Conservation (phyloP, 2,329 filamentous ascomycete genomes). For the Colletotrichum filicis region DNA sequence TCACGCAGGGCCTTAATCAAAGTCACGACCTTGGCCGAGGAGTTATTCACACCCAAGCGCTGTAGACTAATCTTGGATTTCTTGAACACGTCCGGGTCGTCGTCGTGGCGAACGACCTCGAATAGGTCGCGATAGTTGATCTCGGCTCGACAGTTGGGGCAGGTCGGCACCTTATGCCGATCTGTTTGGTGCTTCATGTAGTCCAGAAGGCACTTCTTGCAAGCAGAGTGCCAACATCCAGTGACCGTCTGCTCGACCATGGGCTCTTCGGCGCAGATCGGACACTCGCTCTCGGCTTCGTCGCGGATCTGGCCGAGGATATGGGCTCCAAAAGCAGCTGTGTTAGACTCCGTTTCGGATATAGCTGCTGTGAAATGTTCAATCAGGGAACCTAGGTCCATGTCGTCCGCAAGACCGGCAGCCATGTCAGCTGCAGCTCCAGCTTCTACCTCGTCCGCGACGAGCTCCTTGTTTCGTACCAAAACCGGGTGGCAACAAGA, state of each 20-base stretch:
- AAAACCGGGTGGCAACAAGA: constrained; percentile 94
- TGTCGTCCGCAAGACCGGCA: constrained; percentile 89
- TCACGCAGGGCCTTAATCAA: constrained; percentile 80
- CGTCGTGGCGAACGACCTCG: constrained; percentile 86
- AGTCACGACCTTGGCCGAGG: constrained; percentile 88
- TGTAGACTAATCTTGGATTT: constrained; percentile 69
- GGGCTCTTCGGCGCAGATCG: constrained; percentile 93
- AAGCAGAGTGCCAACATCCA: constrained; percentile 97
- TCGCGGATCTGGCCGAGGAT: constrained; percentile 92
- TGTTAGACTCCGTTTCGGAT: constrained; percentile 66
- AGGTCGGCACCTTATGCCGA: constrained; percentile 79
- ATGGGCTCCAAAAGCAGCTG: constrained; percentile 83
- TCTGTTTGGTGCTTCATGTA: constrained; percentile 90
- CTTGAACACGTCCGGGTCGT: constrained; percentile 58
- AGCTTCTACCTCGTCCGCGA: constrained; percentile 89
- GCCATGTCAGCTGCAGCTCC: constrained; percentile 80
- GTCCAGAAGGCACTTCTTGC: constrained; percentile 90
- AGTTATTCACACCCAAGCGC: constrained; percentile 70
- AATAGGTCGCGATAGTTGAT: constrained; percentile 89
- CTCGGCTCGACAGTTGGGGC: constrained; percentile 89
- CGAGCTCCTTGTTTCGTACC: constrained; percentile 84
- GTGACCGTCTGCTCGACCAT: constrained; percentile 96
- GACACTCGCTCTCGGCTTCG: constrained; percentile 89
- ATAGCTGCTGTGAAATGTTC: constrained; percentile 81
- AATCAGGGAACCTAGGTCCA: constrained; percentile 91